Base-by-base conservation (phyloP, 768 basidiomycete species). In the Mycena indigotica region DNA sequence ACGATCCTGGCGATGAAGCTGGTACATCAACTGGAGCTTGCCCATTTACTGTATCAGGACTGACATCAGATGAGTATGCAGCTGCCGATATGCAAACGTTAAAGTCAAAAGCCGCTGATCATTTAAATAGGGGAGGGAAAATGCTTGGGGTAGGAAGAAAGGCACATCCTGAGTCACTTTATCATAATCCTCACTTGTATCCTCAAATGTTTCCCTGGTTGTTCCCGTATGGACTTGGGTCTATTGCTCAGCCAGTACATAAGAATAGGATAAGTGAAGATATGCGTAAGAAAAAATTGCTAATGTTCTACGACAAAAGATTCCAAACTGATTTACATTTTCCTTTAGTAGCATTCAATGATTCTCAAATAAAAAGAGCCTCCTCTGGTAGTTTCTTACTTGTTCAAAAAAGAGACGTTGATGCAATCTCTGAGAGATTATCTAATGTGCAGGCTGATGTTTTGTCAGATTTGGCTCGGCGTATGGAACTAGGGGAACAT, bases 201-300 rank as follows among this genome's bases (percentile, higher is more conserved):
- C n/a, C n/a, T n/a, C n/a, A n/a, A n/a, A n/a, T n/a, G n/a, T n/a
- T n/a, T n/a, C n/a, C n/a, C n/a, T n/a, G 74, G 73, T 53, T 76
- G 1, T 77, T 72, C 62, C 75, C 74, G 0, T 76, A 76, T 59
- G 75, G 76, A 0, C 26, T 65, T 2, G 75, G 74, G 16, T 72
- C 70, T 2, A 61, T 74, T 13, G 70, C 69, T 16, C 53, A 52
- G 2, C 56, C 58, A 23, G 3, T 4, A 15, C 48, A 51, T 38
- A 12, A 44, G 0, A 44, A 46, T 10, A 32, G 12, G n/a, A 26
- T 73, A 12, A 58, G 61, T 2, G 65, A 65, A 12, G 19, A 39
- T 4, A 28, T 21, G 4, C 70, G 72, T 26, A 71, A 70, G 23
- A 39, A 58, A 32, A 53, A 64, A 12, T 50, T 72, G 1, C 54